A percentile compares a stretch with the other conserved stretches of the same genome.
These are phyloP conservation scores for Lentinus brumalis DNA, from an alignment of 768 basidiomycete genomes.

Conservation along the genomic window DNA sequence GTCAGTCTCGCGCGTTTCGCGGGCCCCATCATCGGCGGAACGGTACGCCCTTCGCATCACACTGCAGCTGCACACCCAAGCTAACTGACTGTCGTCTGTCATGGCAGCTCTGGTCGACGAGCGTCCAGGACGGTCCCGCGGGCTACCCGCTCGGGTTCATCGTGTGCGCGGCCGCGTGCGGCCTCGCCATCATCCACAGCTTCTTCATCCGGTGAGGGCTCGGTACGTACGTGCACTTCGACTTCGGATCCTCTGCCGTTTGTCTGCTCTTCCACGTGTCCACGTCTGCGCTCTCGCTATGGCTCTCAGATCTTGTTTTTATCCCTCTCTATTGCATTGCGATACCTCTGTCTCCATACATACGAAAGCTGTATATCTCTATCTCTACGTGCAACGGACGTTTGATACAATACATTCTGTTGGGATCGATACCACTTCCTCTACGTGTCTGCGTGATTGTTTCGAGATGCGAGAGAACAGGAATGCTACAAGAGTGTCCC, in stretches of 20 bases:
- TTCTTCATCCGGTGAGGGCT: slow-evolving; percentile 68
- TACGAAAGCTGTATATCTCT: too few relatives aligned
- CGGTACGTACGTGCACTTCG: neutral
- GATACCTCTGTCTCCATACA: too few relatives aligned
- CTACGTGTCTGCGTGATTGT: too few relatives aligned
- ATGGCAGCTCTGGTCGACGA: slow-evolving; percentile 69
- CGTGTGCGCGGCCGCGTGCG: slow-evolving; percentile 62
- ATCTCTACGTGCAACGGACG: too few relatives aligned
- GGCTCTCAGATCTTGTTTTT: neutral
- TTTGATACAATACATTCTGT: too few relatives aligned
- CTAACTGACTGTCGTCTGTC: slow-evolving; percentile 9
- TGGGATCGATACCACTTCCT: too few relatives aligned
- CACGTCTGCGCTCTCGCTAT: too few relatives aligned
- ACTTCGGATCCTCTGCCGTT: too few relatives aligned
- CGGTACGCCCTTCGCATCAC: slow-evolving; percentile 48
- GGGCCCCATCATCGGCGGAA: slow-evolving; percentile 84
- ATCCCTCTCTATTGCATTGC: neutral
- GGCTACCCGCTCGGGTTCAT: slow-evolving; percentile 80
- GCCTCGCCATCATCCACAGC: slow-evolving; percentile 65
- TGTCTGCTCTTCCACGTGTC: too few relatives aligned
- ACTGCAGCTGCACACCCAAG: neutral
- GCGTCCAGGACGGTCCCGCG: slow-evolving; percentile 64
- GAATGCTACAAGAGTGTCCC: too few relatives aligned
- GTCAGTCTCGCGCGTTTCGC: slow-evolving; percentile 91
- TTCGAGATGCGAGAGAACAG: too few relatives aligned